These are phyloP conservation scores for Elongisporangium senticosum DNA, from an alignment of 352 stramenopile species.

Conservation along the genomic window DNA sequence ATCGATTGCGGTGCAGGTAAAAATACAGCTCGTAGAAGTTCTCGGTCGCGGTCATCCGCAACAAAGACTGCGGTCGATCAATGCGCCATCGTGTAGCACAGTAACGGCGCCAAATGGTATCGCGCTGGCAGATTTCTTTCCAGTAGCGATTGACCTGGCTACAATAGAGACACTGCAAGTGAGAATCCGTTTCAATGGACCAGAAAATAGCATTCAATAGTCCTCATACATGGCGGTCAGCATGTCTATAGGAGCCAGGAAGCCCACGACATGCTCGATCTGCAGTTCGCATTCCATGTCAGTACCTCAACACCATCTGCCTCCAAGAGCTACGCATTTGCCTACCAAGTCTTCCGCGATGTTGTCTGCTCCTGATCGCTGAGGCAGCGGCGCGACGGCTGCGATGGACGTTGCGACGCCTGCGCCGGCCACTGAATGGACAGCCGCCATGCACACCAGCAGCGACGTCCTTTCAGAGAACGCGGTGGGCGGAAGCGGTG, in stretches of 20 bases:
- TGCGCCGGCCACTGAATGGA: not conserved
- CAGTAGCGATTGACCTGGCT: slow-evolving; percentile 60
- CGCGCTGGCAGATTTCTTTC: slow-evolving; percentile 32
- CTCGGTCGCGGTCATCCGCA: slow-evolving; percentile 35
- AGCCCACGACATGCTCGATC: slow-evolving; percentile 45
- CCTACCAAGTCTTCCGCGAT: slow-evolving; percentile 42
- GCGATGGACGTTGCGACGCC: not conserved
- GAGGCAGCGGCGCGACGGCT: not conserved
- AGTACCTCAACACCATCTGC: not conserved
- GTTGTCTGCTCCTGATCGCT: not conserved
- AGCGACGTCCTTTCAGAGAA: not conserved
- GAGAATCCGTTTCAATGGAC: not conserved
- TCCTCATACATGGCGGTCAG: slow-evolving; percentile 36
- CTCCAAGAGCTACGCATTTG: too few relatives aligned
- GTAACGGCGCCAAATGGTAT: slow-evolving; percentile 45
- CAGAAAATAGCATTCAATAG: not conserved
- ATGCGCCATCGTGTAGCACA: slow-evolving; percentile 48
- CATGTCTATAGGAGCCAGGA: slow-evolving; percentile 48
- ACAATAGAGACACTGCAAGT: not conserved
- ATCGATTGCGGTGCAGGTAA: slow-evolving; percentile 51
- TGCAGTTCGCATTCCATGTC: slow-evolving; percentile 9
- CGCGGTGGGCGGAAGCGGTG: not conserved
- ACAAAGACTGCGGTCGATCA: slow-evolving; percentile 32
- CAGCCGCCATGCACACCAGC: not conserved
- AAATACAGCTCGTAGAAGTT: slow-evolving; percentile 56